Percentiles rank a stretch among this genome's conserved stretches.
These are phyloP conservation scores for Cerrena zonata DNA, from an alignment of 1,284 basidiomycete species.

Conservation along the genomic window DNA sequence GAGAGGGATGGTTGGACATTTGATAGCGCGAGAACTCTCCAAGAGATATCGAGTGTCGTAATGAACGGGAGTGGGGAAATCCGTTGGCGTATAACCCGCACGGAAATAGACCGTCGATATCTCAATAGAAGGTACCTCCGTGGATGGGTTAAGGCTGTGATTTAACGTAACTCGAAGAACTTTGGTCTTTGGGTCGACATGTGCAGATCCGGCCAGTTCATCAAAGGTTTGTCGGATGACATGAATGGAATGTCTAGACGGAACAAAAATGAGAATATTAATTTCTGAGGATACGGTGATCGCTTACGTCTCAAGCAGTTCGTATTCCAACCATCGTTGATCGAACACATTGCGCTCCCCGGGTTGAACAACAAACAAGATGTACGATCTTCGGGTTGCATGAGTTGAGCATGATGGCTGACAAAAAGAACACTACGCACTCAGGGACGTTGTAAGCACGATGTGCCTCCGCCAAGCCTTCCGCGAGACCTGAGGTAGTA, in stretches of 20 bases:
- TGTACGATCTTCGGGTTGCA: conserved; percentile 44
- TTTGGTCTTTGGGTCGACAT: conserved; percentile 21
- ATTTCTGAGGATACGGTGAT: neutral
- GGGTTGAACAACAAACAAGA: conserved; percentile 87
- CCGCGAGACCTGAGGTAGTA: conserved; percentile 65
- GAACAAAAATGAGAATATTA: neutral
- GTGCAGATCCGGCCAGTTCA: conserved; percentile 42
- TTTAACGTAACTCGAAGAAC: conserved; percentile 17
- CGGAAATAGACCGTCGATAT: conserved; percentile 29
- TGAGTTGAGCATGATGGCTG: conserved; percentile 2
- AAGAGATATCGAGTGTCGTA: conserved; percentile 18
- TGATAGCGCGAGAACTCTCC: conserved; percentile 67
- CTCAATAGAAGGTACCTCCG: conserved; percentile 19
- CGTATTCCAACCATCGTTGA: conserved; percentile 85
- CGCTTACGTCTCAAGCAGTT: conserved; percentile 69
- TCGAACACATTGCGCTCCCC: conserved; percentile 96
- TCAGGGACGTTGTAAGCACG: conserved; percentile 57
- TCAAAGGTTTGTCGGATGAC: conserved; percentile 73
- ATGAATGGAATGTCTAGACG: conserved; percentile 61
- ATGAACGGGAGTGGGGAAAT: conserved; percentile 53
- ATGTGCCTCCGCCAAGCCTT: conserved; percentile 79
- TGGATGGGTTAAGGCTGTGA: conserved; percentile 3
- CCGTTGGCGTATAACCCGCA: conserved; percentile 76
- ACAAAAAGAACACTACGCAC: conserved; percentile 31
- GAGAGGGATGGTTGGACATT: conserved; percentile 86